Evolutionary conservation across 2,329 filamentous ascomycete genomes (phyloP), one percentile per base, ranked within the genome.

Genomic region (Bipolaris zeicola): DNA sequence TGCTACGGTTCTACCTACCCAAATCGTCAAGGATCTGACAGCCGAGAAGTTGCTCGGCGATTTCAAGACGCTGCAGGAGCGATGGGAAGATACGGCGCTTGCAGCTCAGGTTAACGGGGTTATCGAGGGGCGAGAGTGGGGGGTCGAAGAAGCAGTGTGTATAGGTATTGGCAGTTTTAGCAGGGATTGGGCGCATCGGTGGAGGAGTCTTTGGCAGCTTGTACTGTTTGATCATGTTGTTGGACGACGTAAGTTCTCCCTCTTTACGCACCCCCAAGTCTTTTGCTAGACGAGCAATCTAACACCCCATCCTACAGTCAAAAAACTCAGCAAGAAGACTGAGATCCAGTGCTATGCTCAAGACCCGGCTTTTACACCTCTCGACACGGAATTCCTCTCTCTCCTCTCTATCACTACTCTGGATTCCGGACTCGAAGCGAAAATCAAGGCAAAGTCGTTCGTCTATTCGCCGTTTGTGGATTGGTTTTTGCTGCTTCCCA

Each of bases 401-500:
- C 38, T 56, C 0, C 62, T 77, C 7, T 54, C 60, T 8, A 58
- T 76, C 31, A 54, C 53, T 0, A 56, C 67, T 2, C 46, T 67
- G 0, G 3, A 55, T 2, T 42, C 60, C 0, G 43, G 49, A 6
- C 64, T 71, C 14, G 61, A 70, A 31, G 48, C 51, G 0, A 58
- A 68, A 18, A 71, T 77, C 16, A 52, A 62, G 0, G 11, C 53
- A 0, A 24, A 37, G 0, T 60, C 68, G 1, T 75, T 76, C 31
- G 65, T 76, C 3, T 77, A 67, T 52, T 71, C 72, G 28, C 75
- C 75, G 0, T 77, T 77, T 33, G 69, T 77, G 22, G 74, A 76
- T 14, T 76, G 73, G 69, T 66, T 64, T 28, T 50, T 76, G 14
- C 63, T 76, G 0, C 60, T 76, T 1, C 71, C 72, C 0, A 43